A percentile compares a stretch with the other conserved stretches of the same genome.
phyloP scores from a whole-genome alignment of 768 basidiomycete species.

The Russula brevipes region DNA sequence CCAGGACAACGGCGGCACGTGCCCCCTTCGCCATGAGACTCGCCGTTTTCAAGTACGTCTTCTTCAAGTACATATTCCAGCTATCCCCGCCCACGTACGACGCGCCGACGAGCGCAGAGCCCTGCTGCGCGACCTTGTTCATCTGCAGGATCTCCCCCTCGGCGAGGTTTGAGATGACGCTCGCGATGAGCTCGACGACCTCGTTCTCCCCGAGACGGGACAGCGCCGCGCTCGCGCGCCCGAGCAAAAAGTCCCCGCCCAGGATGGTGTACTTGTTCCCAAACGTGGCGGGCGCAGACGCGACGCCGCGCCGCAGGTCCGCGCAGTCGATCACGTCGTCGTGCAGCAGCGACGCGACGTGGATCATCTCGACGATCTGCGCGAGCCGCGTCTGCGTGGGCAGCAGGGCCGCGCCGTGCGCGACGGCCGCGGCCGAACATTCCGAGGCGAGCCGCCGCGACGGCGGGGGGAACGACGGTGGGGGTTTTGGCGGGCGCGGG shows the following conservation, averaged over 20 bases:
- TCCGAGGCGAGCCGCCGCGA: conserved; percentile 25
- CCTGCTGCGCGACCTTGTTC: conserved; percentile 45
- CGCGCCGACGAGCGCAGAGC: conserved; percentile 30
- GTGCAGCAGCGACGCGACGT: conserved; percentile 89
- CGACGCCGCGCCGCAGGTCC: conserved; percentile 61
- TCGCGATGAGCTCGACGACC: conserved; percentile 89
- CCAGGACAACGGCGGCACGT: conserved; percentile 80
- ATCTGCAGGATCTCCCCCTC: conserved; percentile 92
- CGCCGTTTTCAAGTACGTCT: conserved; percentile 91
- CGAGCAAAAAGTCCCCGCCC: conserved; percentile 93
- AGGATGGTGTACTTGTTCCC: conserved; percentile 93
- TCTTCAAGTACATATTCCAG: conserved; percentile 80
- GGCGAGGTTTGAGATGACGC: conserved; percentile 91
- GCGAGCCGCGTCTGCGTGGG: conserved; percentile 90
- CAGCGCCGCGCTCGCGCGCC: conserved; percentile 82
- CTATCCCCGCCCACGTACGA: conserved; percentile 40
- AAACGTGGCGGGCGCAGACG: conserved; percentile 69
- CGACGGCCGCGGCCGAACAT: conserved; percentile 32
- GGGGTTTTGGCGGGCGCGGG: conserved; percentile 38
- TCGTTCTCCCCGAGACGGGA: conserved; percentile 81
- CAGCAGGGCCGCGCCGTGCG: conserved; percentile 45
- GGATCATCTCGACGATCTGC: conserved; percentile 97
- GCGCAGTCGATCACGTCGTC: conserved; percentile 82
- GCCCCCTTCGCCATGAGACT: conserved; percentile 86
- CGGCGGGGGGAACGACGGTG: conserved; percentile 35